Base-by-base conservation (phyloP, 495 filamentous ascomycete genomes). In the Neurospora discreta region DNA sequence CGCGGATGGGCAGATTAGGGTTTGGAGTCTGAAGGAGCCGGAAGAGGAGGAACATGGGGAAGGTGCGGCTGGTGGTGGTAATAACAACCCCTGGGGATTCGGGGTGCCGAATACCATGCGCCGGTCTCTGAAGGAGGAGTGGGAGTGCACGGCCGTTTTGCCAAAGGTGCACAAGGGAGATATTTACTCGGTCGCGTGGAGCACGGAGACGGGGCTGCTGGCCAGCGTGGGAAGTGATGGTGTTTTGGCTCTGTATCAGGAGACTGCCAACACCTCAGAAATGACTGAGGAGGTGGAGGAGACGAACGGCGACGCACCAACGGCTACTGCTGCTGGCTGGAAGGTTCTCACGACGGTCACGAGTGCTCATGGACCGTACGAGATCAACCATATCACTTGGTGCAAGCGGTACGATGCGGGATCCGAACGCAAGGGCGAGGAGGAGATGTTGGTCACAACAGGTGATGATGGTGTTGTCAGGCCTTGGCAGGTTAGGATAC, bases 301-400 rank as follows among this genome's bases (percentile, higher is more conserved):
- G 68, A 43, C 68, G 13, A 44, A 38, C 1, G 69, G 10, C n/a
- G 26, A 33, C 6, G 33, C 23, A 33, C 36, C 30, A 71, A 76
- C 65, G 70, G 71, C 44, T 71, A 71, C 72, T 46, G 72, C 79
- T 23, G 89, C 86, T 7, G 85, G 87, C 69, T 97, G 95, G 94
- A 82, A 83, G 16, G 79, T 94, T 38, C 72, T 93, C 42, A 89
- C 88, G 0, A 86, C 88, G 40, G 72, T 92, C 1, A 84, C 89
- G 40, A 88, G 86, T 11, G 92, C 91, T 6, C 95, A 99, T 79
- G 94, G 91, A 0, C 91, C 95, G 6, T 97, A 93, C 78, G 95
- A 99, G 80, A 84, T 98, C 74, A 99, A 99, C 73, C 92, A 97
- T 78, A 88, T 93, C 39, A 87, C 87, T 9, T 98, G 95, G 95